Evolutionary conservation across 306 rosid species (phyloP).

Genomic region (Lathyrus tuberosus): DNA sequence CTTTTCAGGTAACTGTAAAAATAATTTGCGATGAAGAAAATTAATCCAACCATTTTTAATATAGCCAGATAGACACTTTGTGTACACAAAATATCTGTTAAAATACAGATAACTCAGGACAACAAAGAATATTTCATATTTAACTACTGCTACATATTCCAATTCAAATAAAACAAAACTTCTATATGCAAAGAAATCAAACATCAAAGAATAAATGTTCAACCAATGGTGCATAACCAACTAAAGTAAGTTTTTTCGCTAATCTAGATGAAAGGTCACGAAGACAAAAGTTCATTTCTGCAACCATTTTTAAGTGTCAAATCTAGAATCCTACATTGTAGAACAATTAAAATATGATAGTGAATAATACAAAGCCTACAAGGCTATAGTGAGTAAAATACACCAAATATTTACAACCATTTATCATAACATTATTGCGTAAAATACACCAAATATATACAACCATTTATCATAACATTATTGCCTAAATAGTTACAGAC

Average conservation of each 20-base stretch:
- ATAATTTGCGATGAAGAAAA: slow-evolving; percentile 27
- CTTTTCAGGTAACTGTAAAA: slow-evolving; percentile 83
- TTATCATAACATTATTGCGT: slow-evolving; percentile 23
- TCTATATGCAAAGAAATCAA: slow-evolving; percentile 28
- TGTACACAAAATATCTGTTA: slow-evolving; percentile 24
- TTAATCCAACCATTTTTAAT: slow-evolving; percentile 12
- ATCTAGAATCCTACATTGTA: not conserved
- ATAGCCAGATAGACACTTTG: slow-evolving; percentile 27
- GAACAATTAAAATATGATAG: slow-evolving; percentile 13
- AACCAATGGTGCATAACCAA: slow-evolving; percentile 8
- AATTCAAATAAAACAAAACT: slow-evolving; percentile 26
- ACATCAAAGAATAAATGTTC: slow-evolving; percentile 24
- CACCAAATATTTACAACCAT: slow-evolving; percentile 3
- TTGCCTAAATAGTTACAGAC: slow-evolving; percentile 24
- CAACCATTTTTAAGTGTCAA: not conserved
- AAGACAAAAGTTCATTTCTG: not conserved
- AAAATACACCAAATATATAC: slow-evolving; percentile 18
- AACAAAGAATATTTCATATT: slow-evolving; percentile 21
- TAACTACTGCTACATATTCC: slow-evolving; percentile 19
- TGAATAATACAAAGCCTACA: slow-evolving; percentile 10
- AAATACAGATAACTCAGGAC: slow-evolving; percentile 20
- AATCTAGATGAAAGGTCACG: slow-evolving; percentile 9
- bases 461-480: slow-evolving; percentile 2
- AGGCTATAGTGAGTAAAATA: slow-evolving; percentile 13
- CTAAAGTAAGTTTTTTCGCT: slow-evolving; percentile 8